Evolutionary conservation across 768 basidiomycete genomes (phyloP).

Genomic region (Leccinellum albellum): DNA sequence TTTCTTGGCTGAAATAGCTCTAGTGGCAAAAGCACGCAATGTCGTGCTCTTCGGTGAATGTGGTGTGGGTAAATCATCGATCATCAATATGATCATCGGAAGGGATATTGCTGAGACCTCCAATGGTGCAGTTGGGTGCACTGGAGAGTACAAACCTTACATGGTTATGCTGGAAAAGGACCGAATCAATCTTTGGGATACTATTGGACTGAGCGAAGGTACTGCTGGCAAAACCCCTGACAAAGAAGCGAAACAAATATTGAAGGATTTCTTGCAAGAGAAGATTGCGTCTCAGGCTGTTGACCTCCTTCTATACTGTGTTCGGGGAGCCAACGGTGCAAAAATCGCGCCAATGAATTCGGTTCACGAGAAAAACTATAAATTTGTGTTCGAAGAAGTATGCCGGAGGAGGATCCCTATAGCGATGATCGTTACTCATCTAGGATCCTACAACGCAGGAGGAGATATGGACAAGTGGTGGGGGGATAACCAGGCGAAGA

Average conservation of each 20-base stretch:
- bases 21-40: constrained; percentile 26
- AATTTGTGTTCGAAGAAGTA: constrained; percentile 20
- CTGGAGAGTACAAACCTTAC: constrained; percentile 22
- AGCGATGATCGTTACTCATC: constrained; percentile 25
- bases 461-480: constrained; percentile 37
- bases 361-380: constrained; percentile 17
- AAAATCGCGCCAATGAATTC: constrained; percentile 14
- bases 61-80: constrained; percentile 38
- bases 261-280: constrained; percentile 13
- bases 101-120: constrained; percentile 21
- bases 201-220: constrained; percentile 16
- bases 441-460: constrained; percentile 25
- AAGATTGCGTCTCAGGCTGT: constrained; percentile 9
- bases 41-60: constrained; percentile 31
- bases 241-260: constrained; percentile 10
- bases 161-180: background rate
- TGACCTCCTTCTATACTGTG: constrained; percentile 26
- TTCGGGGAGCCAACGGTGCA: constrained; percentile 22
- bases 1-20: background rate
- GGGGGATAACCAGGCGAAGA: constrained; percentile 24
- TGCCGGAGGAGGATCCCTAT: constrained; percentile 18
- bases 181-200: background rate
- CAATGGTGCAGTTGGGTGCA: constrained; percentile 29
- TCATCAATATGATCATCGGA: constrained; percentile 36
- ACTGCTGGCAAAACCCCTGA: constrained; percentile 16